phyloP scores from a whole-genome alignment of 257 asterid genomes.

The Forsythia viridissima region DNA sequence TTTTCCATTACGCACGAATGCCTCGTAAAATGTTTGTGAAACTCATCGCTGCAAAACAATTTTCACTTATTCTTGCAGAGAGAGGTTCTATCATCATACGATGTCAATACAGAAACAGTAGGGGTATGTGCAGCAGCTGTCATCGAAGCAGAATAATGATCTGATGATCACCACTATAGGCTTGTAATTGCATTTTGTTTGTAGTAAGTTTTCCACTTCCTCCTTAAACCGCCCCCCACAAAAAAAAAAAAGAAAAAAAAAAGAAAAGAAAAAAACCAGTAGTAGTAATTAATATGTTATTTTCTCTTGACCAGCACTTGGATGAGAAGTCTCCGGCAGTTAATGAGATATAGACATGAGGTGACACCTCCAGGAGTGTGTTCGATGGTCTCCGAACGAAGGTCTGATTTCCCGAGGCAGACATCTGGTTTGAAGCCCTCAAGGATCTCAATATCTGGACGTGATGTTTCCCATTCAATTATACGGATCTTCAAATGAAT shows the following conservation, averaged over 20 bases:
- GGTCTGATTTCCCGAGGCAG: neutral
- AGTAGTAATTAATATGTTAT: neutral
- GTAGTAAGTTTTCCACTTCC: slow-evolving; percentile 12
- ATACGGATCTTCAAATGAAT: too few species aligned
- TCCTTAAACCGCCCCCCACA: neutral
- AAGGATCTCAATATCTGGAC: neutral
- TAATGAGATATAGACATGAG: neutral
- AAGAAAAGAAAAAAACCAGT: neutral
- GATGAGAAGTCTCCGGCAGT: neutral
- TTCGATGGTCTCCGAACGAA: neutral
- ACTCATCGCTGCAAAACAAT: neutral
- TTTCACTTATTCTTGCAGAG: slow-evolving; percentile 48
- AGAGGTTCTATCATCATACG: slow-evolving; percentile 57
- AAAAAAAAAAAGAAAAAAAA: too few species aligned
- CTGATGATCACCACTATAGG: neutral
- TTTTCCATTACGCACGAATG: neutral
- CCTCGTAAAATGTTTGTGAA: neutral
- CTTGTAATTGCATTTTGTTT: slow-evolving; percentile 11
- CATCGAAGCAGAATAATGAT: slow-evolving; percentile 32
- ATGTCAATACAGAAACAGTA: slow-evolving; percentile 36
- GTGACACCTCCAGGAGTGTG: neutral
- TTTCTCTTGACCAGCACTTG: neutral
- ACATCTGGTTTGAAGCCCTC: neutral
- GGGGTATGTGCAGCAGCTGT: slow-evolving; percentile 44
- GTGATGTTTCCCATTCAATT: neutral